Conservation (phyloP, 2,329 filamentous ascomycete genomes). For the Neopestalotiopsis sp. region DNA sequence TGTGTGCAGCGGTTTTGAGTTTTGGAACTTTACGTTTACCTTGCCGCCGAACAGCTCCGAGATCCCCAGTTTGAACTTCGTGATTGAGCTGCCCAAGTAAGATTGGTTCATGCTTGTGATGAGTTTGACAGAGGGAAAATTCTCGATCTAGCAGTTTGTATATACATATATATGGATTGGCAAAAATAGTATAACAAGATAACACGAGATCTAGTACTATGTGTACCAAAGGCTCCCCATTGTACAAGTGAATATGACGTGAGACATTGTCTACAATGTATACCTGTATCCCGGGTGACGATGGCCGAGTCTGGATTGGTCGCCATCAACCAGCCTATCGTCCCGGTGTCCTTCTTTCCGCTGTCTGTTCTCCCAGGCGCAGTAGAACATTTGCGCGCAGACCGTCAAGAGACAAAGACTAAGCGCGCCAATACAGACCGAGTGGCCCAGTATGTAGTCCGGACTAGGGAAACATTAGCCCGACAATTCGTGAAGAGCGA, state of each 20-base stretch:
- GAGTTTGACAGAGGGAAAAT: background rate
- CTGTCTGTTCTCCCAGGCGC: constrained; percentile 45
- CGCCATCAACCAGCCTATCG: constrained; percentile 35
- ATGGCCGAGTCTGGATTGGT: constrained; percentile 41
- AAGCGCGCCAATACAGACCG: constrained; percentile 45
- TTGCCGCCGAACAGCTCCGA: constrained; percentile 21
- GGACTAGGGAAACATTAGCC: constrained; percentile 25
- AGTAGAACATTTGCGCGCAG: constrained; percentile 40
- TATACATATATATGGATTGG: no score
- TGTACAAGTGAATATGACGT: background rate
- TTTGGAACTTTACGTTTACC: constrained; percentile 28
- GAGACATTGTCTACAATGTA: constrained; percentile 29
- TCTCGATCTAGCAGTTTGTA: background rate
- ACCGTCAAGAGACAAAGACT: constrained; percentile 39
- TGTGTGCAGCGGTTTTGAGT: constrained; percentile 31
- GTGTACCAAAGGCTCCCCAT: background rate
- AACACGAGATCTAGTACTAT: background rate
- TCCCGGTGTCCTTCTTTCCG: constrained; percentile 43
- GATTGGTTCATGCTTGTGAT: background rate
- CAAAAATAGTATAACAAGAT: background rate
- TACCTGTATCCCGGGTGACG: constrained; percentile 46
- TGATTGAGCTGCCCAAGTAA: constrained; percentile 4
- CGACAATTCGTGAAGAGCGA: background rate
- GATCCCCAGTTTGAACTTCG: constrained; percentile 16
- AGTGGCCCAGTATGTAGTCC: constrained; percentile 43